Evolutionary conservation across 208 protist species (phyloP).

Genomic region (Trypanosoma avium): DNA sequence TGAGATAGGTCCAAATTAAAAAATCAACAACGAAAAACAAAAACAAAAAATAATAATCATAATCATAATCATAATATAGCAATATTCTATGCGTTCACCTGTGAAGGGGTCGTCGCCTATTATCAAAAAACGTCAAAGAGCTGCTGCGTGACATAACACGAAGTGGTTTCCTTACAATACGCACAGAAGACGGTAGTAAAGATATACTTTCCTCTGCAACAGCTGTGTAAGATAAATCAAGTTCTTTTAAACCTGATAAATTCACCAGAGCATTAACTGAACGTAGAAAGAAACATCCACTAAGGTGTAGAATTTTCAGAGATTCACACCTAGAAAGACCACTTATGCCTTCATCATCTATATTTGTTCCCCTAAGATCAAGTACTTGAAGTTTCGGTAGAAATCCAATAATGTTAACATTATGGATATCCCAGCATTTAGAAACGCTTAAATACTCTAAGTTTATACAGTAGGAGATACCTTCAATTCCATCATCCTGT

Average conservation of each 20-base stretch:
- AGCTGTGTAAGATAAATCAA: slow-evolving; percentile 39
- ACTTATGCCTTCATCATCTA: slow-evolving; percentile 45
- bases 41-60: slow-evolving; percentile 11
- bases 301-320: slow-evolving; percentile 43
- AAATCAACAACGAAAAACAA: slow-evolving; percentile 3
- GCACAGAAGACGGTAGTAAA: slow-evolving; percentile 17
- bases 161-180: slow-evolving; percentile 22
- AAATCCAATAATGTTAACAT: slow-evolving; percentile 33
- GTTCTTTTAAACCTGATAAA: slow-evolving; percentile 35
- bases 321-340: slow-evolving; percentile 36
- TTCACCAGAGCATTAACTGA: slow-evolving; percentile 30
- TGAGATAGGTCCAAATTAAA: no score
- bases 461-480: slow-evolving; percentile 12
- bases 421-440: slow-evolving; percentile 33
- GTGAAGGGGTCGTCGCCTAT: neutral
- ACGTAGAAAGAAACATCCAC: slow-evolving; percentile 38
- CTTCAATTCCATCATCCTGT: slow-evolving; percentile 12
- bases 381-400: slow-evolving; percentile 37
- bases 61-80: neutral
- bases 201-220: slow-evolving; percentile 33
- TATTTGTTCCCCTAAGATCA: slow-evolving; percentile 40
- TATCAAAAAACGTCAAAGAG: neutral
- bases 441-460: slow-evolving; percentile 36
- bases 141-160: neutral
- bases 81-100: neutral